A percentile compares a stretch with the other conserved stretches of the same genome.
These are phyloP conservation scores for Phytophthora ohioensis DNA, from an alignment of 352 stramenopile genomes.

Conservation along the genomic window DNA sequence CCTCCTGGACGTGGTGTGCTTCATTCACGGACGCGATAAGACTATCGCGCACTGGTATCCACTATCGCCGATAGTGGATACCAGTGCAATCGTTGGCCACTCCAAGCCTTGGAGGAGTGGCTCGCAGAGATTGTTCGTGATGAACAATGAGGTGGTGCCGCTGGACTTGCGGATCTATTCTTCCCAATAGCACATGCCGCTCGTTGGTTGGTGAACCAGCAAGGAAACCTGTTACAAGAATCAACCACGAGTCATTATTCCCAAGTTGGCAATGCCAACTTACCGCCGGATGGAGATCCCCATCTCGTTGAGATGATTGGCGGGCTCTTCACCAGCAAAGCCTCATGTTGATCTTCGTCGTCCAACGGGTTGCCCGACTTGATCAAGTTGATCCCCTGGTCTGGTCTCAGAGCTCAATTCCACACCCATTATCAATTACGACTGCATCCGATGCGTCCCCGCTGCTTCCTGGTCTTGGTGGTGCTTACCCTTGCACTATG, in stretches of 20 bases:
- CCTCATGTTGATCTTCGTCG: slow-evolving; percentile 15
- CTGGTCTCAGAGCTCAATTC: slow-evolving; percentile 9
- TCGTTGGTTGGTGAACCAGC: no score
- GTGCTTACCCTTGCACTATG: slow-evolving; percentile 7
- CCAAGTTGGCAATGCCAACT: no score
- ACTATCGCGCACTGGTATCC: background rate
- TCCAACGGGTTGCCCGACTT: background rate
- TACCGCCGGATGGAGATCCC: slow-evolving; percentile 1
- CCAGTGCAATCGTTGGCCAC: background rate
- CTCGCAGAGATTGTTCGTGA: no score
- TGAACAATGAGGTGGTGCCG: no score
- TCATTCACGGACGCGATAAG: no score
- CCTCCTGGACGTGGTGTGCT: no score
- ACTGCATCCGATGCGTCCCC: slow-evolving; percentile 16
- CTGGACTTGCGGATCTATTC: no score
- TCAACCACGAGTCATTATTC: background rate
- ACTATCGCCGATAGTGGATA: background rate
- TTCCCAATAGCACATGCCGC: no score
- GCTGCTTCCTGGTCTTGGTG: slow-evolving; percentile 21
- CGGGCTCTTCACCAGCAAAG: slow-evolving; percentile 19
- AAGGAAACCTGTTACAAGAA: no score
- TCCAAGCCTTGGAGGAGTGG: no score
- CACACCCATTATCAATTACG: background rate
- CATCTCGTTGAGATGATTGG: slow-evolving; percentile 19
- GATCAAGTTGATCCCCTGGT: background rate